Base-by-base conservation (phyloP, 2,329 filamentous ascomycete species). In the Fusarium sp. region DNA sequence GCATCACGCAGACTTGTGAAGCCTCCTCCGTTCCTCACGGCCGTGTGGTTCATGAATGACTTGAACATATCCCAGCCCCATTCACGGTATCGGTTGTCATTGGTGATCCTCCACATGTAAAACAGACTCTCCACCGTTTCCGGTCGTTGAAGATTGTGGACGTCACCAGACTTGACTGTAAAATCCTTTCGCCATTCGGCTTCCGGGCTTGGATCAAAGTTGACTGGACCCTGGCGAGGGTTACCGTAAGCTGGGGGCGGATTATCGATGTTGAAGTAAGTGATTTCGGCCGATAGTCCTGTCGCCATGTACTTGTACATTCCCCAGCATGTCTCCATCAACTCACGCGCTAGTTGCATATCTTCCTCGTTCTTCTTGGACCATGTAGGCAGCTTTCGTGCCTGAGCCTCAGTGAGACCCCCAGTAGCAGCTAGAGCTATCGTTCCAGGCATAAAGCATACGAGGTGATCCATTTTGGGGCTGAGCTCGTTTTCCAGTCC, bases 11-110 rank as follows among this genome's bases (percentile, higher is more conserved):
- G 83, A 68, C 91, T 94, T 1, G 92, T 93, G 76, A 96, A 98
- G 0, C 94, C 94, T 38, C 89, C 89, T 36, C 89, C 88, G 38
- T 94, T 90, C 42, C 88, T 84, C 4, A 97, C 91, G 8, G 91
- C 88, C 1, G 93, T 97, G 78, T 97, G 86, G 73, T 93, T 90
- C 78, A 95, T 85, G 76, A 99, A 99, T 1, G 91, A 89, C 77
- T 93, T 89, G 82, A 99, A 99, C 90, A 99, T 98, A 72, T 97
- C 91, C 96, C 96, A 99, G 15, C 96, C 96, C 95, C 95, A 98
- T 73, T 97, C 89, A 24, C 96, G 88, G 79, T 99, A 99, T 68
- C 89, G 90, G 38, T 87, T 83, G 65, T 99, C 94, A 24, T 92
- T 93, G 1, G 96, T 99, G 77, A 99, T 97, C 65, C 96, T 90